Evolutionary conservation across 2,329 filamentous ascomycete species (phyloP).

Genomic region (Colletotrichum liaoningense): DNA sequence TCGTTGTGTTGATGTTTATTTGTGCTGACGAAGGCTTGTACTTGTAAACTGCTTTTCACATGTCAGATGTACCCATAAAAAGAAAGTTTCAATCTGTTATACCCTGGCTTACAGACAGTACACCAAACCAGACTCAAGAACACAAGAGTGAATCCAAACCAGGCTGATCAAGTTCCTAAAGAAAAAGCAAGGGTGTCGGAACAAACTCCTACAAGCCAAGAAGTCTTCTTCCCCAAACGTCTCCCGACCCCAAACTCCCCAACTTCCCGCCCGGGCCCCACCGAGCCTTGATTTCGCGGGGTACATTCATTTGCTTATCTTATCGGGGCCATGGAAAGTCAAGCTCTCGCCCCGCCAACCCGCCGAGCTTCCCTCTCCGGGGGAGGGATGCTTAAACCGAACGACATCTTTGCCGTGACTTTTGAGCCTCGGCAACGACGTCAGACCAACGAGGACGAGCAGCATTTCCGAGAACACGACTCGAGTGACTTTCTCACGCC

Average conservation of each 20-base stretch:
- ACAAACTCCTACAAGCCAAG: conserved; percentile 3
- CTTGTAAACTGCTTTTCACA: neutral
- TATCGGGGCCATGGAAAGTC: neutral
- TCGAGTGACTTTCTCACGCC: neutral
- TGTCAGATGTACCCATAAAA: neutral
- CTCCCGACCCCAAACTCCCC: neutral
- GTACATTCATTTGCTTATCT: conserved; percentile 1
- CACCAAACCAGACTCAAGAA: too few relatives aligned
- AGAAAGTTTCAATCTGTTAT: neutral
- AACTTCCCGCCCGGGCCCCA: neutral
- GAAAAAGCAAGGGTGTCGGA: neutral
- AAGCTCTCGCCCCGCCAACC: conserved; percentile 7
- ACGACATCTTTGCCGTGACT: neutral
- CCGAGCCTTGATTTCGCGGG: conserved; percentile 1
- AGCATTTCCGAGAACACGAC: neutral
- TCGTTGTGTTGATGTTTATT: neutral
- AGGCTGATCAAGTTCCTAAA: neutral
- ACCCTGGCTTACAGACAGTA: too few relatives aligned
- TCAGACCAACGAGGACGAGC: neutral
- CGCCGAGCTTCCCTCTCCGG: neutral
- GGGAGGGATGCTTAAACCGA: neutral
- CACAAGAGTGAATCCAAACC: neutral
- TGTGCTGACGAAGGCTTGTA: too few relatives aligned
- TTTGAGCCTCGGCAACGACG: neutral
- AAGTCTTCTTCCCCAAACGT: neutral